Evolutionary conservation across 2,329 filamentous ascomycete species (phyloP), one percentile per base, ranked within the genome.

Genomic region (Tolypocladium ovalisporum): DNA sequence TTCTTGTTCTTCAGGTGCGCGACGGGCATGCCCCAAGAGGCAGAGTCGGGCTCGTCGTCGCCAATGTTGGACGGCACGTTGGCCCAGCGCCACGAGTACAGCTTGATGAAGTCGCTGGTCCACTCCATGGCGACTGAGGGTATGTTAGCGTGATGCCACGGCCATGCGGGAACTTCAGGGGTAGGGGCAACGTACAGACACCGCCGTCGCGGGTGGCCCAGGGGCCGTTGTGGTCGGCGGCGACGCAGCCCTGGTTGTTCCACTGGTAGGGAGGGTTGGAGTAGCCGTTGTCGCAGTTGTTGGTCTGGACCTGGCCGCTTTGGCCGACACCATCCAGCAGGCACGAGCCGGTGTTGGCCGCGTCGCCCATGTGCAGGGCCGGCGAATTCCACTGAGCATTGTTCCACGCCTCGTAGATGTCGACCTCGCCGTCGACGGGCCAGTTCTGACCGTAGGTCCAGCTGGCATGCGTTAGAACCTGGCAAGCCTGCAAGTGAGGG

Each of bases 371-470:
- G 70, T 87, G 82, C 40, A 87, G 67, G 35, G 84, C 80, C 67
- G 88, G 78, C 56, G 74, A 71, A 70, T 87, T 85, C 56, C 70
- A 69, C 4, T 68, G 62, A 39, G 79, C 75, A 54, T 75, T 66
- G 70, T 87, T 87, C 68, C 84, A 85, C 55, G 80, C 80, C 72
- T 89, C 85, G 62, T 86, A 82, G 60, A 89, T 82, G 65, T 88
- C 85, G 61, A 88, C 78, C 70, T 88, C 85, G 58, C 85, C 86
- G 58, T 76, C 75, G 29, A 68, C 70, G 13, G 85, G 85, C 85
- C 85, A 88, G 61, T 76, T 68, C 39, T 70, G 63, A 36, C 78
- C 79, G 53, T 74, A 74, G 56, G 77, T 75, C 79, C 79, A 82
- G 70, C 73, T 72, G 39, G 8, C 1, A 49, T 1, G 27, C 19